Percentiles rank a stretch among this genome's conserved stretches.
These are phyloP conservation scores for Crataegus laevigata DNA, from an alignment of 306 rosid species.

Conservation along the genomic window DNA sequence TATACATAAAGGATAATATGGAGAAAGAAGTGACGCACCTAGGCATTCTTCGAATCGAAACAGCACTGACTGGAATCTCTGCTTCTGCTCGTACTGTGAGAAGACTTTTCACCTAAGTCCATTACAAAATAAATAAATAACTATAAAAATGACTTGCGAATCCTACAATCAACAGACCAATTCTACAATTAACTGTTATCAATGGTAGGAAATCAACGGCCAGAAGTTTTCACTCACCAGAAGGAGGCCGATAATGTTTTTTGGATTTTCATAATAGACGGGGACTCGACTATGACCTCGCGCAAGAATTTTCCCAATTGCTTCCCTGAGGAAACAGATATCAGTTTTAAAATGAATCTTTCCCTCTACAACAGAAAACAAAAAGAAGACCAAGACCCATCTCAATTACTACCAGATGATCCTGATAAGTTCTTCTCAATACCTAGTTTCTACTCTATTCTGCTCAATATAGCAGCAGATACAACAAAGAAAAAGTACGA, in stretches of 20 bases:
- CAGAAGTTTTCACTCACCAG: conserved; percentile 18
- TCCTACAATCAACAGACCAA: not conserved
- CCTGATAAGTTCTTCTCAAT: not conserved
- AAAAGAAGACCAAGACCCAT: not conserved
- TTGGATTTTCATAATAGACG: conserved; percentile 39
- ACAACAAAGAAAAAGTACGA: not conserved
- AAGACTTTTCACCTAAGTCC: conserved; percentile 44
- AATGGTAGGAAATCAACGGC: not conserved
- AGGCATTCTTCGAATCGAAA: conserved; percentile 43
- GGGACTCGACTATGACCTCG: conserved; percentile 53
- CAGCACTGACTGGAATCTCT: conserved; percentile 48
- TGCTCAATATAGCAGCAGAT: not conserved
- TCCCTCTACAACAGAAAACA: not conserved
- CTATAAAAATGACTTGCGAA: not conserved
- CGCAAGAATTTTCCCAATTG: conserved; percentile 53
- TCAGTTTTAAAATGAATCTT: not conserved
- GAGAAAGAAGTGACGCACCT: conserved; percentile 18
- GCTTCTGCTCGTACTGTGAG: conserved; percentile 51
- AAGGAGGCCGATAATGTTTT: conserved; percentile 42
- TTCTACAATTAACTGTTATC: not conserved
- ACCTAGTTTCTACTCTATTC: not conserved
- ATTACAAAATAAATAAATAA: conserved; percentile 3
- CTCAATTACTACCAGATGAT: not conserved
- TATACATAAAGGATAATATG: not conserved
- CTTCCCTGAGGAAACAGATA: conserved; percentile 27